Evolutionary conservation across 2,329 filamentous ascomycete species (phyloP).

Genomic region (Cordyceps pruinosa): DNA sequence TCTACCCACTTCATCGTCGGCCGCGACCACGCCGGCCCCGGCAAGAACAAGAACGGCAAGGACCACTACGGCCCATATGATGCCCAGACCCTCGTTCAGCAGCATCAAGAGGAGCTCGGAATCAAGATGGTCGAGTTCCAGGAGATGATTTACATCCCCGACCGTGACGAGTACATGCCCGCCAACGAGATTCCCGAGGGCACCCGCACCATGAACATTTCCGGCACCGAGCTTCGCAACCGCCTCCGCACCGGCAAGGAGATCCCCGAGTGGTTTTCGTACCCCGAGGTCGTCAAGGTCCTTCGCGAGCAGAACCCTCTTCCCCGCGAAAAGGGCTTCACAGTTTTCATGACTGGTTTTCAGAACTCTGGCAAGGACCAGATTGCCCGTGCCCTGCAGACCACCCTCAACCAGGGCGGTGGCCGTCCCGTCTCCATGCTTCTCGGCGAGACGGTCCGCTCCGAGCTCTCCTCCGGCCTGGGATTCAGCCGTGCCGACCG

Average conservation of each 20-base stretch:
- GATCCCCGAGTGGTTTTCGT: constrained; percentile 99
- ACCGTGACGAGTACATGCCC: constrained; percentile 92
- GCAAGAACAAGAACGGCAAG: constrained; percentile 94
- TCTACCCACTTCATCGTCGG: constrained; percentile 99
- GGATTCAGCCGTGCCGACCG: constrained; percentile 92
- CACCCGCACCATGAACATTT: constrained; percentile 81
- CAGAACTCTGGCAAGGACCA: constrained; percentile 96
- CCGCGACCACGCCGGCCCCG: constrained; percentile 94
- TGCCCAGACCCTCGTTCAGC: constrained; percentile 90
- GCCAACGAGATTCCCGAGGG: constrained; percentile 82
- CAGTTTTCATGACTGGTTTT: constrained; percentile 95
- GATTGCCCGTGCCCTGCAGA: constrained; percentile 89
- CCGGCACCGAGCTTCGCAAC: constrained; percentile 82
- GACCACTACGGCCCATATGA: constrained; percentile 99
- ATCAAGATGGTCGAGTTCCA: constrained; percentile 99
- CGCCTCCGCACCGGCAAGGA: constrained; percentile 86
- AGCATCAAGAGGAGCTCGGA: constrained; percentile 92
- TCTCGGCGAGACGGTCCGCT: constrained; percentile 89
- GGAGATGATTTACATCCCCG: constrained; percentile 98
- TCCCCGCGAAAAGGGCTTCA: constrained; percentile 89
- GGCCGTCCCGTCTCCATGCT: constrained; percentile 91
- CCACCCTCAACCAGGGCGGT: constrained; percentile 96
- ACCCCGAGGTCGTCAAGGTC: constrained; percentile 95
- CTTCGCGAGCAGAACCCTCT: constrained; percentile 94
- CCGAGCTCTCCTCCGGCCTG: constrained; percentile 88